Evolutionary conservation across 2,329 filamentous ascomycete species (phyloP), one percentile per base, ranked within the genome.

Genomic region (Eurotiales sp.): DNA sequence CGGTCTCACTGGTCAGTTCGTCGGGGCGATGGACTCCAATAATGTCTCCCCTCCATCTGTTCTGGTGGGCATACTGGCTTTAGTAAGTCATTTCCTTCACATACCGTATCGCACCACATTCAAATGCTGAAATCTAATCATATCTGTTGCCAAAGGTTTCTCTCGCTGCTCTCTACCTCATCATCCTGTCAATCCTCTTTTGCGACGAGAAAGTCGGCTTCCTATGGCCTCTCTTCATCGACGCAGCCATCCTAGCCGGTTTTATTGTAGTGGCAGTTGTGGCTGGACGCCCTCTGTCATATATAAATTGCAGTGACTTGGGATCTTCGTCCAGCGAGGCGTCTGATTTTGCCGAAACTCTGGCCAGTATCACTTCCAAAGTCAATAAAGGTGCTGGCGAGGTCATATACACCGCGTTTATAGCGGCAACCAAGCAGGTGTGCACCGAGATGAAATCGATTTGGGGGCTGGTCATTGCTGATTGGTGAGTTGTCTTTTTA

Each of bases 401-500:
- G 44, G 14, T 46, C 23, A 8, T 44, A 8, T 73, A 83, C 54
- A 62, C 64, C 12, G 69, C 74, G 51, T 85, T 80, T 79, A 80
- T 82, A 40, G 80, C 80, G n/a, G 76, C 78, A 8, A 82, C 76
- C 11, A 79, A 77, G 64, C 64, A 79, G 15, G 87, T 87, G 50
- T 96, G 91, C 74, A 83, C 85, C 63, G 84, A 93, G 75, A 84
- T 90, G 68, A 95, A 95, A 78, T 82, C 87, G 14, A 82, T 93
- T 58, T 96, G 90, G 91, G 90, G 90, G 1, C 71, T 96, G 54
- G 82, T 83, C 67, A 91, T 96, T 68, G 84, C 84, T 4, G 79
- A 95, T 45, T 90, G 80, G 80, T 83, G 64, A 64, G 77, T 75
- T 7, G 11, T 22, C 17, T 11, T 4, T 23, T 22, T 22, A 23